A percentile compares a stretch with the other conserved stretches of the same genome.
These are phyloP conservation scores for Selaginella moellendorffii DNA, from an alignment of 75 land plant genomes.

Conservation along the genomic window DNA sequence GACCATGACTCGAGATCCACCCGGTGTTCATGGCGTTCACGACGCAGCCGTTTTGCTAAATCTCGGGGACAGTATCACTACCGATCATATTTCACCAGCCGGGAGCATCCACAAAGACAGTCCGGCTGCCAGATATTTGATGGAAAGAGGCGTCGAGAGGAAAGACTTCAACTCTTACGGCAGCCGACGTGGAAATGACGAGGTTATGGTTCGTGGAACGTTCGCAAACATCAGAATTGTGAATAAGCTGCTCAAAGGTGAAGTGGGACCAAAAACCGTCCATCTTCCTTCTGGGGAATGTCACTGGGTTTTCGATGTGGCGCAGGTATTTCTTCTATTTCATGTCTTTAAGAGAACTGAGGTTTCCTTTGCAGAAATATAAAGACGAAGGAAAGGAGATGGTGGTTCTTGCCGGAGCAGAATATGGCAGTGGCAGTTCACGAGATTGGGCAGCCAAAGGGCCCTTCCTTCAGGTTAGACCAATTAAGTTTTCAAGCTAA, in stretches of 20 bases:
- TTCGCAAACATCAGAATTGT: conserved; percentile 92
- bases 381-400: conserved; percentile 56
- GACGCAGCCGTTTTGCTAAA: conserved; percentile 82
- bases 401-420: conserved; percentile 77
- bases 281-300: conserved; percentile 86
- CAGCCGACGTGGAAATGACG: conserved; percentile 98
- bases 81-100: conserved; percentile 91
- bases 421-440: conserved; percentile 94
- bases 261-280: conserved; percentile 83
- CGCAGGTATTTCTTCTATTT: conserved; percentile 37
- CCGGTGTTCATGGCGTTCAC: conserved; percentile 72
- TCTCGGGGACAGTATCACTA: conserved; percentile 82
- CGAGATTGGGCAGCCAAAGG: conserved; percentile 98
- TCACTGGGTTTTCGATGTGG: conserved; percentile 69
- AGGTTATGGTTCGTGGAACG: conserved; percentile 86
- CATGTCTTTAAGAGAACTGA: background rate
- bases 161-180: conserved; percentile 94
- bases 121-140: conserved; percentile 77
- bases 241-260: conserved; percentile 76
- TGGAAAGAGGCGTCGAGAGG: conserved; percentile 68
- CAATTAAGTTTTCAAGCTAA: background rate
- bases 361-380: conserved; percentile 39
- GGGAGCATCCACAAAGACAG: conserved; percentile 90
- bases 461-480: conserved; percentile 63
- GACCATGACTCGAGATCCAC: conserved; percentile 62